phyloP scores from a whole-genome alignment of 768 basidiomycete species.

The Lactifluus volemus region DNA sequence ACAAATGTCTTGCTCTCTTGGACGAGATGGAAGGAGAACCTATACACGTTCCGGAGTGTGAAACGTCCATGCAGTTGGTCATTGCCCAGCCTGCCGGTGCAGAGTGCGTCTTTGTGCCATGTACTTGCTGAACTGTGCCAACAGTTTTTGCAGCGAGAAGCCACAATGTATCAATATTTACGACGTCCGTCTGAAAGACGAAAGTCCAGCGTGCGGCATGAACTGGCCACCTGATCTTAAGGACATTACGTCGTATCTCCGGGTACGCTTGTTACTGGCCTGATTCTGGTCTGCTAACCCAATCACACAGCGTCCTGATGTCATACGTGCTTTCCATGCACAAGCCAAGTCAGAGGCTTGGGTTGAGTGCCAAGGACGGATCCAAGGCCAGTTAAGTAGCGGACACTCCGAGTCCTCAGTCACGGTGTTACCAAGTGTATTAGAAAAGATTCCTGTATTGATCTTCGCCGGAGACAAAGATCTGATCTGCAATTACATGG shows the following conservation, averaged over 20 bases:
- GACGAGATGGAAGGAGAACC: conserved; percentile 44
- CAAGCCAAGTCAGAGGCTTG: conserved; percentile 65
- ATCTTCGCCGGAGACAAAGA: conserved; percentile 96
- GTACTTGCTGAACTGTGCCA: not conserved
- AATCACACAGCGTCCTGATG: conserved; percentile 58
- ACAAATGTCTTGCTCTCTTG: conserved; percentile 46
- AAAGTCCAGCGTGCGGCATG: conserved; percentile 85
- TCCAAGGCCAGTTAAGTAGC: conserved; percentile 55
- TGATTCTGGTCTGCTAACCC: not conserved
- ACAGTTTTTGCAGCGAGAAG: conserved; percentile 51
- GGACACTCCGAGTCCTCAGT: conserved; percentile 57
- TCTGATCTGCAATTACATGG: conserved; percentile 92
- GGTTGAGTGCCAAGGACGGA: conserved; percentile 73
- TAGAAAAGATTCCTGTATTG: conserved; percentile 76
- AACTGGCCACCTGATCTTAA: conserved; percentile 91
- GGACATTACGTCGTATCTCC: conserved; percentile 67
- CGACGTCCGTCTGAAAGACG: conserved; percentile 86
- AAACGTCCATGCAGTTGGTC: conserved; percentile 42
- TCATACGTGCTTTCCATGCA: conserved; percentile 79
- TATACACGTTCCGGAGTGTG: conserved; percentile 50
- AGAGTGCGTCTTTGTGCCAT: not conserved
- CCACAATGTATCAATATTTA: conserved; percentile 87
- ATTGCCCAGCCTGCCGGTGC: conserved; percentile 16
- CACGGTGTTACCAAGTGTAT: conserved; percentile 64
- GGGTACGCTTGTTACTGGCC: conserved; percentile 40